Evolutionary conservation across 192 early-diverging fungal genomes (phyloP), one percentile per base, ranked within the genome.

Genomic region (Cetraspora pellucida): DNA sequence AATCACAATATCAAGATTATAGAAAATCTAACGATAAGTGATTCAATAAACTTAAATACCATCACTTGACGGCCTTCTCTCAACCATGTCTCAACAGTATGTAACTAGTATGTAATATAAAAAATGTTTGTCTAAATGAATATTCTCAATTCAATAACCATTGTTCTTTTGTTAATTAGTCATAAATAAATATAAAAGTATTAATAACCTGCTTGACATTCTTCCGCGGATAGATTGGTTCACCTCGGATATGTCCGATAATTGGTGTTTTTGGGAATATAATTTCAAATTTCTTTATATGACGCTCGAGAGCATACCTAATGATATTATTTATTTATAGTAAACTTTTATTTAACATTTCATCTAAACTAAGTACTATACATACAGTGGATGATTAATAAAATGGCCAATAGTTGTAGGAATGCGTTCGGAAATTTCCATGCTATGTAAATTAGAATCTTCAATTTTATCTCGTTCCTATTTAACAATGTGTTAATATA

Each of bases 291-390:
- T 94, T 91, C 55, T 90, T 91, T 14, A 94, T 75, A 74, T 97
- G 94, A 55, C 95, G 85, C 67, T 96, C 91, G 67, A 98, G 84
- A 14, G 90, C 94, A 82, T 92, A 95, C 16, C 90, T 91, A 43
- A 10, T 45, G 27, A 46, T n/a, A n/a, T 28, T 8, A 21, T 50
- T 14, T 25, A 27, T 16, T 19, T 49, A 49, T 58, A 21, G 23
- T 57, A 43, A 5, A 50, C 23, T 50, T 19, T 4, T 44, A 21
- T 58, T 30, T 9, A 19, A 75, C 14, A 3, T 10, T 49, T 5
- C 2, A 44, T 19, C n/a, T 10, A 66, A 52, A 66, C 23, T 2
- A 6, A 46, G 17, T 47, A 11, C 44, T 10, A 31, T 23, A 78
- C 89, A 43, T 88, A 95, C 86, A 93, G 78, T 14, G 93, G 90